Conservation (phyloP, 2,329 filamentous ascomycete genomes). For the Ceratocystis colombiana region DNA sequence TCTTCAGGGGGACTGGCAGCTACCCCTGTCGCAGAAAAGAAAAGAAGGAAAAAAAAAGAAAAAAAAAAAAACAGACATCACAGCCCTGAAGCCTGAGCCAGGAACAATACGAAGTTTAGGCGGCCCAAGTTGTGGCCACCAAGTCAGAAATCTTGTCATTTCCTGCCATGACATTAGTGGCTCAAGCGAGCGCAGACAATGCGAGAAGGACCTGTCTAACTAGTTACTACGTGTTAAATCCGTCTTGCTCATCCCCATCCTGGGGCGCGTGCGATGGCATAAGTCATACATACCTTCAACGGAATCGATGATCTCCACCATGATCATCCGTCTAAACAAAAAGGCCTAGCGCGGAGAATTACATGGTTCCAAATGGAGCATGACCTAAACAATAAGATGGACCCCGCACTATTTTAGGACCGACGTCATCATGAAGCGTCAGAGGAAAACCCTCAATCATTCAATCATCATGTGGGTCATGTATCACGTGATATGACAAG, state of each 20-base stretch:
- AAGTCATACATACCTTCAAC: background rate
- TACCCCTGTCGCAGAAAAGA: background rate
- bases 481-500: background rate
- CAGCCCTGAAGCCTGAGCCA: background rate
- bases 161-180: background rate
- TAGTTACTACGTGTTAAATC: background rate
- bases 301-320: background rate
- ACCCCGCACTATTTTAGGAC: background rate
- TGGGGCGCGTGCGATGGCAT: no score
- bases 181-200: background rate
- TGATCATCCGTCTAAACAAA: slow-evolving; percentile 13
- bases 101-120: slow-evolving; percentile 7
- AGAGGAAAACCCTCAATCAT: background rate
- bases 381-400: background rate
- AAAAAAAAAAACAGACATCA: background rate
- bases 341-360: background rate
- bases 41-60: background rate
- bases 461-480: background rate
- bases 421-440: slow-evolving; percentile 8
- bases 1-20: slow-evolving; percentile 7
- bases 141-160: slow-evolving; percentile 1
- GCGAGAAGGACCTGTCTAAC: background rate
- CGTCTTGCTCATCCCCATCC: no score
- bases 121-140: slow-evolving; percentile 1
- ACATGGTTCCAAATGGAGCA: background rate